Conservation (phyloP, 805 yeast genomes). For the Wickerhamiella siamensis region DNA sequence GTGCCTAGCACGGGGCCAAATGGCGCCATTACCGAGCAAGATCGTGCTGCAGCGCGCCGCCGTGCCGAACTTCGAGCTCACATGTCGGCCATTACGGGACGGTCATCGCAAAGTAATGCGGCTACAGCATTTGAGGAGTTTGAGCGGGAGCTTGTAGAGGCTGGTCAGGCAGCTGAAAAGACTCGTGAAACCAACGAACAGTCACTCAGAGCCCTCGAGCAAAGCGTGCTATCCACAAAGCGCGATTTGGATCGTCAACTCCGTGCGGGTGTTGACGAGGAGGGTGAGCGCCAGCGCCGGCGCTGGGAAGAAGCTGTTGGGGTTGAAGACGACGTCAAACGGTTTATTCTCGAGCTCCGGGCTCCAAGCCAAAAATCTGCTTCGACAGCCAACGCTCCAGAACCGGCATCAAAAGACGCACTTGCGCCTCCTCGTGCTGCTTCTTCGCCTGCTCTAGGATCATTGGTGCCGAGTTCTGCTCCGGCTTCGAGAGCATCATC, state of each 20-base stretch:
- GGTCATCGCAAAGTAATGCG: constrained; percentile 36
- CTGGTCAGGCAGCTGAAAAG: constrained; percentile 34
- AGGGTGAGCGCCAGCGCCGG: constrained; percentile 35
- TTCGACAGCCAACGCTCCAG: constrained; percentile 14
- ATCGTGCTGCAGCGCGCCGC: constrained; percentile 63
- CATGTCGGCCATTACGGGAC: constrained; percentile 89
- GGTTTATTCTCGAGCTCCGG: constrained; percentile 44
- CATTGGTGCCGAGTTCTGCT: no score
- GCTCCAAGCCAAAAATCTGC: constrained; percentile 5
- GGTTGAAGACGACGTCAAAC: constrained; percentile 50
- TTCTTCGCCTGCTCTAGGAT: neutral
- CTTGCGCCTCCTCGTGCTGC: neutral
- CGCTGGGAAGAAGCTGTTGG: constrained; percentile 79
- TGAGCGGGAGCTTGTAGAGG: constrained; percentile 40
- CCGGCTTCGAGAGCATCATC: neutral
- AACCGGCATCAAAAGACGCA: constrained; percentile 5
- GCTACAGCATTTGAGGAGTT: constrained; percentile 36
- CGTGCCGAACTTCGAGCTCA: constrained; percentile 68
- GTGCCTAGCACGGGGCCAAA: constrained; percentile 73
- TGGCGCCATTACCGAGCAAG: constrained; percentile 75
- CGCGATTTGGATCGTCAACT: constrained; percentile 33
- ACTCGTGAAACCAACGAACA: constrained; percentile 43
- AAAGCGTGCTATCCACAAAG: constrained; percentile 51
- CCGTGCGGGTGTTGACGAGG: constrained; percentile 24
- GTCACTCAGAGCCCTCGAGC: constrained; percentile 57